Base-by-base conservation (phyloP, 495 filamentous ascomycete genomes). In the Aspergillus biplanus region DNA sequence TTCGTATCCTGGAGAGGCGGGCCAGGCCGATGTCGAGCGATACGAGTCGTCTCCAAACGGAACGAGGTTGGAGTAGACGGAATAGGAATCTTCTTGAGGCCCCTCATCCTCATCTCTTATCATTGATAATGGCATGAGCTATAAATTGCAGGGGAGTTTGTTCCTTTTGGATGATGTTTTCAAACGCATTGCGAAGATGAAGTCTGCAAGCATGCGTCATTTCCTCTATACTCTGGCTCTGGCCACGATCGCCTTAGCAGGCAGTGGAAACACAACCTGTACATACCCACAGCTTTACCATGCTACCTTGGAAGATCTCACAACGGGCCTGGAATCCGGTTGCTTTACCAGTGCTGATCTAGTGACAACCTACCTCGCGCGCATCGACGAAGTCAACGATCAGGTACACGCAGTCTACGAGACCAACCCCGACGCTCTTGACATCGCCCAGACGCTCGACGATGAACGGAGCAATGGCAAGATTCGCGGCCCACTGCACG, bases 341-440 rank as follows among this genome's bases (percentile, higher is more conserved):
- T 34, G 33, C 12, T 55, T 55, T 37, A 35, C 31, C 9, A 55
- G 52, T 31, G 15, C 34, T 15, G 52, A 34, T 37, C 52, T 55
- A 4, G 52, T 55, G 5, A 21, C 33, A 33, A 33, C 52, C 11
- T 55, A 55, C 16, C 31, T 55, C 4, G 27, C n/a, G 32, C 52
- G 52, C 13, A 55, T n/a, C 35, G 8, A 55, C 16, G 52, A 55
- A n/a, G 52, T 55, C 52, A 55, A 55, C 27, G 9, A 32, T 1
- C 3, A 15, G 15, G 27, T 55, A 1, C 52, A 33, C 7, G 52
- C 52, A 9, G 52, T 55, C 27, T 15, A 15, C 13, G 52, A 55
- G 18, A 55, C 34, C 33, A 55, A 55, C 37, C 52, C 52, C 1
- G 52, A 55, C 16, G 52, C 52, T 21, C n/a, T 6, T 18, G 33